Conservation (phyloP, 1,139 yeast genomes). For the Hyphopichia burtonii region DNA sequence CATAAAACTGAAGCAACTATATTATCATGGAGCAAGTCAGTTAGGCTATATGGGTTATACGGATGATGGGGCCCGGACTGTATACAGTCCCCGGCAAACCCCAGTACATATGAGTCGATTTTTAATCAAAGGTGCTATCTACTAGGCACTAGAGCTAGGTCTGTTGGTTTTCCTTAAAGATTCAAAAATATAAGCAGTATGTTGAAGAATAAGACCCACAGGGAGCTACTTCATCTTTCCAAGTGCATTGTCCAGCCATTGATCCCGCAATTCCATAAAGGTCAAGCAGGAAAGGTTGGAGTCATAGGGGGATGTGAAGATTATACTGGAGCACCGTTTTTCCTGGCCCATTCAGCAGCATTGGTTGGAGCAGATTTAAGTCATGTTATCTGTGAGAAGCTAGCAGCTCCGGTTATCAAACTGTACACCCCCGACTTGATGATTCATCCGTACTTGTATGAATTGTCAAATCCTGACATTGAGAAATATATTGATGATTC, state of each 20-base stretch:
- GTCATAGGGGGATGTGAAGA: constrained; percentile 95
- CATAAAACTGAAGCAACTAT: no score
- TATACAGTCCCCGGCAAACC: no score
- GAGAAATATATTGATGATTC: constrained; percentile 11
- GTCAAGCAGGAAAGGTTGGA: constrained; percentile 87
- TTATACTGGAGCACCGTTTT: constrained; percentile 95
- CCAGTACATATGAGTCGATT: no score
- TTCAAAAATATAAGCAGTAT: no score
- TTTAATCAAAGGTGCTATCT: neutral
- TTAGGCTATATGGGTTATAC: no score
- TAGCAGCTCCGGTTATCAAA: constrained; percentile 81
- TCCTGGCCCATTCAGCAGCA: constrained; percentile 82
- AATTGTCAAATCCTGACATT: constrained; percentile 21
- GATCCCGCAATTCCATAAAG: constrained; percentile 72
- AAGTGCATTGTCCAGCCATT: constrained; percentile 74
- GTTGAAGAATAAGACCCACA: constrained; percentile 35
- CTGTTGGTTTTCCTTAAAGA: no score
- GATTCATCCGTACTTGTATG: constrained; percentile 87
- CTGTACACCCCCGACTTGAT: constrained; percentile 88
- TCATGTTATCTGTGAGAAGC: constrained; percentile 78
- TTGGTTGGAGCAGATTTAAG: constrained; percentile 85
- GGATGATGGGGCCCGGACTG: no score
- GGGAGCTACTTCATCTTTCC: constrained; percentile 49
- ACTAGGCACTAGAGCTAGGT: no score
- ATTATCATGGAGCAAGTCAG: no score